A percentile compares a stretch with the other conserved stretches of the same genome.
Evolutionary conservation across 768 basidiomycete species (phyloP).

Genomic region (Trametes cingulata): DNA sequence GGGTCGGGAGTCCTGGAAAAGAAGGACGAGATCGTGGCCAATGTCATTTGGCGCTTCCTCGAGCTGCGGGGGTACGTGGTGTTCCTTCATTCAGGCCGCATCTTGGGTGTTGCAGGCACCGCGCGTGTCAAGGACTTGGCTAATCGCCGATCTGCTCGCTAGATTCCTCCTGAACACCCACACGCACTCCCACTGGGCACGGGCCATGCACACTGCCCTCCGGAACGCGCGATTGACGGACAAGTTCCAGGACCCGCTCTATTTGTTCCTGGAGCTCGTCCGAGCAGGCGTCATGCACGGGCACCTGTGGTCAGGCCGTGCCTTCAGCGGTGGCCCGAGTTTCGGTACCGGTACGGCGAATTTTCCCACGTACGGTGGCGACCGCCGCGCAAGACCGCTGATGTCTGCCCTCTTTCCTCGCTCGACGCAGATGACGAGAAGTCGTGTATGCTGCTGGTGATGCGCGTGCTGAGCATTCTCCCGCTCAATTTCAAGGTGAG

Average conservation of each 20-base stretch:
- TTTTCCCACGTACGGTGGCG: slow-evolving; percentile 35
- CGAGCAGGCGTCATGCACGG: slow-evolving; percentile 97
- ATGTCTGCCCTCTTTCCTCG: slow-evolving; percentile 23
- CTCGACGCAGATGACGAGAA: slow-evolving; percentile 81
- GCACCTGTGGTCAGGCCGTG: slow-evolving; percentile 82
- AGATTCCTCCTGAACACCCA: slow-evolving; percentile 91
- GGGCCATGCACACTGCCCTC: slow-evolving; percentile 87
- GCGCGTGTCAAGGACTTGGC: not conserved
- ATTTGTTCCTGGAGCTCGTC: slow-evolving; percentile 92
- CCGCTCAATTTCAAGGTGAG: slow-evolving; percentile 91
- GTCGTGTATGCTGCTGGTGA: slow-evolving; percentile 91
- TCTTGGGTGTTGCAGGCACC: slow-evolving; percentile 1
- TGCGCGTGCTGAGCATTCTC: slow-evolving; percentile 94
- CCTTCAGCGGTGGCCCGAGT: slow-evolving; percentile 93
- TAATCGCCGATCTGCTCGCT: not conserved
- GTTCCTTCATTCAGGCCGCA: not conserved
- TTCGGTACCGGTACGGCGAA: slow-evolving; percentile 77
- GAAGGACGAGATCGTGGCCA: slow-evolving; percentile 98
- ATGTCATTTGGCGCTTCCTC: slow-evolving; percentile 97
- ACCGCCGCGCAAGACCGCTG: slow-evolving; percentile 23
- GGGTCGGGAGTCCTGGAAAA: slow-evolving; percentile 71
- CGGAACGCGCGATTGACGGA: slow-evolving; percentile 83
- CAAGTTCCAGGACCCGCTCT: slow-evolving; percentile 97
- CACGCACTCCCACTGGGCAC: slow-evolving; percentile 84
- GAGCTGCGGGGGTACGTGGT: slow-evolving; percentile 86